Conservation (phyloP, 805 yeast species). For the Ogataea dorogensis region DNA sequence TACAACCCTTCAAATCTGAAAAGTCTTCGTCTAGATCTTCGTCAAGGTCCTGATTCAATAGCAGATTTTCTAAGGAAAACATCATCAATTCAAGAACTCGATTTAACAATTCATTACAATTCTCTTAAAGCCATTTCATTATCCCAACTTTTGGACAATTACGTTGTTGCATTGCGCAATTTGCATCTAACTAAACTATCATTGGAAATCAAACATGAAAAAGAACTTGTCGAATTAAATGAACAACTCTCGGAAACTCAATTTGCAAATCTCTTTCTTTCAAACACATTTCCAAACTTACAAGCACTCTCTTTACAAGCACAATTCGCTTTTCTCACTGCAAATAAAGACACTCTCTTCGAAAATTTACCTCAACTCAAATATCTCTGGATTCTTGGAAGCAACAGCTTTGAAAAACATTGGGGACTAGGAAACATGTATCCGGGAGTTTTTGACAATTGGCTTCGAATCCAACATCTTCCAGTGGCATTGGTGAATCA, state of each 20-base stretch:
- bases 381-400: slow-evolving; percentile 46
- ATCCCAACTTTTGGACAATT: slow-evolving; percentile 17
- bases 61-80: slow-evolving; percentile 18
- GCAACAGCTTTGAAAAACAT: slow-evolving; percentile 52
- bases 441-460: slow-evolving; percentile 54
- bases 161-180: slow-evolving; percentile 16
- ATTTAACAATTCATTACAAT: slow-evolving; percentile 24
- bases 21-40: slow-evolving; percentile 22
- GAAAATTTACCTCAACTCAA: slow-evolving; percentile 29
- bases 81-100: slow-evolving; percentile 23
- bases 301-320: slow-evolving; percentile 41
- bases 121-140: slow-evolving; percentile 16
- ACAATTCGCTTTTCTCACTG: slow-evolving; percentile 32
- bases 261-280: slow-evolving; percentile 17
- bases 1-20: slow-evolving; percentile 11
- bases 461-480: slow-evolving; percentile 55
- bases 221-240: slow-evolving; percentile 19
- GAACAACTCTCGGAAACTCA: slow-evolving; percentile 21
- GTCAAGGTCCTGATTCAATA: slow-evolving; percentile 23
- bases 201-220: slow-evolving; percentile 25
- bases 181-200: slow-evolving; percentile 26
- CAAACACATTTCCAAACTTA: slow-evolving; percentile 26
- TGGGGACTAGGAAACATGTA: slow-evolving; percentile 54
- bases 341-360: slow-evolving; percentile 31
- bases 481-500: slow-evolving; percentile 40